phyloP scores from a whole-genome alignment of 345 rosid species.

The Erysimum cheiranthoides region DNA sequence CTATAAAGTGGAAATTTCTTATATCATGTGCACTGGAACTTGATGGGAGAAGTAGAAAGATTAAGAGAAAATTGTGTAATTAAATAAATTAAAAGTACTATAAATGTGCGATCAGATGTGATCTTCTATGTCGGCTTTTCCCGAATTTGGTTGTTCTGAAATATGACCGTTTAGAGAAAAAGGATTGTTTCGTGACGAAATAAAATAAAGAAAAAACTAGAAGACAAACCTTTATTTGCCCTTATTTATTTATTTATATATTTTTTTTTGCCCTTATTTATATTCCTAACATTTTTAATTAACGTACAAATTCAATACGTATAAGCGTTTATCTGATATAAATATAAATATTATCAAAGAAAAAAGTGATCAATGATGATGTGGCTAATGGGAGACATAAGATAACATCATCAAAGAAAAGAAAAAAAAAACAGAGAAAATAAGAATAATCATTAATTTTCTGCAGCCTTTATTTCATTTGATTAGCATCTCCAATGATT shows the following conservation, averaged over 20 bases:
- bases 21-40: constrained; percentile 4
- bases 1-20: not conserved
- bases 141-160: constrained; percentile 21
- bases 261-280: too few relatives aligned
- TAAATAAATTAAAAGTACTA: not conserved
- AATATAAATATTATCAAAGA: not conserved
- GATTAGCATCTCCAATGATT: constrained; percentile 30
- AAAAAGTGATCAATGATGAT: constrained; percentile 36
- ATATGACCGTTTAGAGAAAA: constrained; percentile 29
- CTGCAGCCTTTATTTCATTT: constrained; percentile 30
- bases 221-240: too few relatives aligned
- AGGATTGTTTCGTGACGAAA: not conserved
- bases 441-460: constrained; percentile 18
- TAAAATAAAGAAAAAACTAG: not conserved
- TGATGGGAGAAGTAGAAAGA: not conserved
- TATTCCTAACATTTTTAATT: not conserved
- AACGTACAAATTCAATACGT: not conserved
- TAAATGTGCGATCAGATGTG: constrained; percentile 34
- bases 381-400: constrained; percentile 35
- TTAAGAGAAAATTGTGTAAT: not conserved
- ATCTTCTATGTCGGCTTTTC: constrained; percentile 13
- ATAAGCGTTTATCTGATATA: not conserved
- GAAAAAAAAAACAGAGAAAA: not conserved
- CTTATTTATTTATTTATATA: not conserved
- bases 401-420: not conserved